phyloP scores from a whole-genome alignment of 345 rosid species.

The Salix udensis region DNA sequence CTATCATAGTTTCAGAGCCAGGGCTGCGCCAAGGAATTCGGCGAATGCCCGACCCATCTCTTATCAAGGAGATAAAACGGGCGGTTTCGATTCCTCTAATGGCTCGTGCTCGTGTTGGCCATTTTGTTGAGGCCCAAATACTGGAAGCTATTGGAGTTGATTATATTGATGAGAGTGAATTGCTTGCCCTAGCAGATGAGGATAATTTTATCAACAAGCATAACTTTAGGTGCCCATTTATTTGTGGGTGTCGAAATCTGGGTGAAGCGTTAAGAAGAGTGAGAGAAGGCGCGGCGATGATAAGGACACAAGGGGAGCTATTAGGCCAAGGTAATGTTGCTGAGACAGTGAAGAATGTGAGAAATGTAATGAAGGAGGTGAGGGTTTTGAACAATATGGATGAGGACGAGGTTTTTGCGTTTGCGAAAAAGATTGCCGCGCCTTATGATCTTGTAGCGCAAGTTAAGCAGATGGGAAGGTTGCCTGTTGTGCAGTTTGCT shows the following conservation, averaged over 20 bases:
- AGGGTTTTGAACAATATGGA: slow-evolving; percentile 45
- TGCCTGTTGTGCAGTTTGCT: slow-evolving; percentile 35
- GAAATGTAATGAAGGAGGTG: slow-evolving; percentile 42
- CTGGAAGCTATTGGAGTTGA: slow-evolving; percentile 34
- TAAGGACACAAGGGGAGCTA: slow-evolving; percentile 42
- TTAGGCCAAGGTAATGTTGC: slow-evolving; percentile 25
- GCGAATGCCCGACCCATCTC: slow-evolving; percentile 24
- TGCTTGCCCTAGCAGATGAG: slow-evolving; percentile 30
- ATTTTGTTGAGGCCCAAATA: slow-evolving; percentile 42
- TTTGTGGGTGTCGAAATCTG: slow-evolving; percentile 40
- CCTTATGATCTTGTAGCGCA: slow-evolving; percentile 36
- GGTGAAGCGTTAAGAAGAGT: slow-evolving; percentile 50
- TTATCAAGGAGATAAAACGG: slow-evolving; percentile 25
- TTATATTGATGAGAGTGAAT: slow-evolving; percentile 36
- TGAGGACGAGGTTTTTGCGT: slow-evolving; percentile 42
- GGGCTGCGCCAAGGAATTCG: neutral
- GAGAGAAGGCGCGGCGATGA: slow-evolving; percentile 50
- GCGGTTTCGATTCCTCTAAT: slow-evolving; percentile 33
- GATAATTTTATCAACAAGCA: slow-evolving; percentile 48
- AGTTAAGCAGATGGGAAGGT: slow-evolving; percentile 38
- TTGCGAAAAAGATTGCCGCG: slow-evolving; percentile 23
- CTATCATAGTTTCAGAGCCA: slow-evolving; percentile 19
- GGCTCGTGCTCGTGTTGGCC: slow-evolving; percentile 32
- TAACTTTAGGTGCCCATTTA: slow-evolving; percentile 43
- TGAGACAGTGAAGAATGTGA: slow-evolving; percentile 43